Base-by-base conservation (phyloP, 768 basidiomycete genomes). In the Erythrobasidium yunnanense region DNA sequence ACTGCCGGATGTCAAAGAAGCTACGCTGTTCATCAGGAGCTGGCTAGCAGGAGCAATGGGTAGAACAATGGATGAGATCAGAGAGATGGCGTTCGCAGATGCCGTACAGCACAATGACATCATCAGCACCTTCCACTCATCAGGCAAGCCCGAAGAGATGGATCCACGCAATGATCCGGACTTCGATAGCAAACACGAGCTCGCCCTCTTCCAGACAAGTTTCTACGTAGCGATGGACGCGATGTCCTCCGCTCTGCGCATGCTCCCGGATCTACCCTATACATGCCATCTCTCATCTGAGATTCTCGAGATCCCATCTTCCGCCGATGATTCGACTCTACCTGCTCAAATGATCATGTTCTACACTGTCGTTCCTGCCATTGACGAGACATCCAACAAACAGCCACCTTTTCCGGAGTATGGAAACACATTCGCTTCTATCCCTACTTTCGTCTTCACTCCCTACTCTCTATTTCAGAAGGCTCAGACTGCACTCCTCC, bases 271-370 rank as follows among this genome's bases (percentile, higher is more conserved):
- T 11, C 55, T 77, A 25, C 67, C 68, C 45, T 47, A 73, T 38
- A 65, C 73, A 47, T 76, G 76, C 2, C 63, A 69, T 25, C 69
- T 77, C 1, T 74, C 71, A 2, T 71, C 76, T 3, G 75, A 76
- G 62, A 71, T 77, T 55, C 66, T 76, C 34, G 73, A 75, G 23
- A 68, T 75, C 4, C 76, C 76, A 1, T 71, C 74, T 2, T 73
- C 71, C 17, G 69, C 72, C 25, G 66, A 71, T 54, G 75, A 76
- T 57, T 70, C 72, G 52, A 71, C 73, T 47, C 65, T 68, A 7
- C 76, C 76, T 0, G 75, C 76, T 35, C 73, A 76, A 63, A 73
- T 76, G 70, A 70, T 77, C 35, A 70, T 77, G 15, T 69, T 77
- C 29, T 71, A 75, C 20, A 72, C 70, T 2, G 72, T 75, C 45